These are phyloP conservation scores for Canariomyces notabilis DNA, from an alignment of 2,329 filamentous ascomycete species.

Conservation along the genomic window DNA sequence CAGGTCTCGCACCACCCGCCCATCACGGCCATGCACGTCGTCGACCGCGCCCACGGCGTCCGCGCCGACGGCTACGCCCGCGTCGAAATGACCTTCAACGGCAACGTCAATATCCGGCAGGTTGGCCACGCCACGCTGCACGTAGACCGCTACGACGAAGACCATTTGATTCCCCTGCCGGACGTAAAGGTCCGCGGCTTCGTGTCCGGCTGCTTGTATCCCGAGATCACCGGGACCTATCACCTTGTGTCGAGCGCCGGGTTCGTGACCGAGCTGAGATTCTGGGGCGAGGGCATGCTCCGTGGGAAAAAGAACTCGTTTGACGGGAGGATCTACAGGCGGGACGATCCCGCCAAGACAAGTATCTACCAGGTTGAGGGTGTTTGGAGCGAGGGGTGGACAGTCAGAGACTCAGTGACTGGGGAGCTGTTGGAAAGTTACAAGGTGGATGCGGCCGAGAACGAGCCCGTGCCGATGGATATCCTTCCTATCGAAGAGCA, in stretches of 20 bases:
- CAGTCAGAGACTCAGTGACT: constrained; percentile 29
- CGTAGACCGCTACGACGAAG: constrained; percentile 45
- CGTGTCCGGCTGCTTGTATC: constrained; percentile 43
- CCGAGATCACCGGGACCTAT: constrained; percentile 43
- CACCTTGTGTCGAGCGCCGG: constrained; percentile 42
- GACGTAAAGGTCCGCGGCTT: constrained; percentile 45
- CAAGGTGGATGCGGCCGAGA: constrained; percentile 32
- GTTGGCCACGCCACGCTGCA: constrained; percentile 46
- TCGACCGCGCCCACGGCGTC: constrained; percentile 38
- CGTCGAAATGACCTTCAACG: constrained; percentile 48
- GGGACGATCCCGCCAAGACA: constrained; percentile 32
- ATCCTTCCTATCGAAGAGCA: constrained; percentile 58
- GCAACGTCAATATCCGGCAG: constrained; percentile 46
- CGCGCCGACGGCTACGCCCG: constrained; percentile 47
- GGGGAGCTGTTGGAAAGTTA: constrained; percentile 35
- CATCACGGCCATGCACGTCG: constrained; percentile 48
- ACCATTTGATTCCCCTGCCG: constrained; percentile 45
- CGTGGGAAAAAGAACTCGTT: constrained; percentile 44
- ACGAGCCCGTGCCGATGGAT: constrained; percentile 31
- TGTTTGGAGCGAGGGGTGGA: constrained; percentile 41
- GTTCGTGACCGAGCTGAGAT: constrained; percentile 42
- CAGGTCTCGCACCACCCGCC: constrained; percentile 51
- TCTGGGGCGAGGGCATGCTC: constrained; percentile 42
- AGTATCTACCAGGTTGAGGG: constrained; percentile 36
- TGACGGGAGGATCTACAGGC: constrained; percentile 38